Percentiles rank a stretch among this genome's conserved stretches.
Conservation (phyloP, 257 asterid species). For the Solanum pennellii region DNA sequence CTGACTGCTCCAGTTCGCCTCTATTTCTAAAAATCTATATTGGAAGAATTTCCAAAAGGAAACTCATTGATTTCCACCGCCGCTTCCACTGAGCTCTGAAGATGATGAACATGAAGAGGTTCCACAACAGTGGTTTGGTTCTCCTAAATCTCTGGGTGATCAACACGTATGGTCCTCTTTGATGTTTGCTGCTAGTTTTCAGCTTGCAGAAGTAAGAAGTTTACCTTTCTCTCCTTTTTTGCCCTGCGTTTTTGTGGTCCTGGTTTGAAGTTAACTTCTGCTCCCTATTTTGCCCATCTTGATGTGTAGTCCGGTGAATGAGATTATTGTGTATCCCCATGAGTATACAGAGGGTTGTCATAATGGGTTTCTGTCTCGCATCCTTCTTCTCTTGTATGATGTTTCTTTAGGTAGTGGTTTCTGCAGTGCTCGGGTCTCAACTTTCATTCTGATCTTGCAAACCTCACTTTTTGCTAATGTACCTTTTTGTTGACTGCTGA, state of each 20-base stretch:
- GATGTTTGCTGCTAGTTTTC: background rate
- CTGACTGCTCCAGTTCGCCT: background rate
- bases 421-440: background rate
- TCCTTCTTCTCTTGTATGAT: background rate
- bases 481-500: background rate
- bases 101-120: background rate
- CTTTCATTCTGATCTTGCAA: no score
- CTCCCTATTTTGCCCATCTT: constrained; percentile 28
- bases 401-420: background rate
- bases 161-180: background rate
- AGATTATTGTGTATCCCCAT: background rate
- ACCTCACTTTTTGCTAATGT: background rate
- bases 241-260: background rate
- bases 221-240: background rate
- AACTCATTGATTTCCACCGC: background rate
- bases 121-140: background rate
- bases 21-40: background rate
- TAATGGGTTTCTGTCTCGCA: background rate
- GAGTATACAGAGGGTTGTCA: background rate
- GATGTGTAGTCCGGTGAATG: background rate
- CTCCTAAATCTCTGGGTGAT: background rate
- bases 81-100: background rate
- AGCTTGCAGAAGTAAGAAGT: background rate
- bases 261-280: background rate
- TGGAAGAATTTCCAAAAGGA: background rate